Base-by-base conservation (phyloP, 2,329 filamentous ascomycete genomes). In the Nectriaceae sp. region DNA sequence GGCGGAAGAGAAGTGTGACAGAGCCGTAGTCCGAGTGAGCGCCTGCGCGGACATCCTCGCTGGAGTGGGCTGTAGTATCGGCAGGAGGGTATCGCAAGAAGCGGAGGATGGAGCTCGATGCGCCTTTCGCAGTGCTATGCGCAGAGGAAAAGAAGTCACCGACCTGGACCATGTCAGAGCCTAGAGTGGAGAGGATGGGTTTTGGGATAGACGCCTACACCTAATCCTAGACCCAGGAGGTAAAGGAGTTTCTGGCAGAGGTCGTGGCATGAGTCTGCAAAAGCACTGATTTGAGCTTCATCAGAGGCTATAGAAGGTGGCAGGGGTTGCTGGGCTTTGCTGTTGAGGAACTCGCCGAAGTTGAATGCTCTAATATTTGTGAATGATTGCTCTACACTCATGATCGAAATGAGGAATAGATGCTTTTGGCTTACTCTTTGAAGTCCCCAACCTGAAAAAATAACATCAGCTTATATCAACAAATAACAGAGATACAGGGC, bases 21-120 rank as follows among this genome's bases (percentile, higher is more conserved):
- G 78, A 82, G 47, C 84, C 84, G 70, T 96, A 96, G 73, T 97
- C 92, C 4, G 88, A 93, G 69, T 97, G 93, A 0, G 93, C 91
- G 48, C 93, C 94, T 5, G 93, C 93, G 21, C 93, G 86, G 52
- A 97, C 82, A 62, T 93, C 89, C 46, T 73, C 62, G 52, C 62
- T 44, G 26, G 76, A 59, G 58, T 83, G 69, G 11, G 66, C 61
- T 6, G 75, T 75, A 8, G 69, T 61, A 40, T 68, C 62, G 5
- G 66, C 72, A 2, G 83, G 78, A 1, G 87, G 88, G 69, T 90
- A 92, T 70, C 84, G 83, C 1, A 97, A 82, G 56, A 89, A 77
- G 22, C 89, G 84, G 13, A 90, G 75, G 61, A 82, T 88, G 54
- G 75, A 79, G 52, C 78, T 76, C 0, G 80, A 83, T 5, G 75